Percentiles rank a stretch among this genome's conserved stretches.
Conservation (phyloP, 225 moss, liverwort and hornwort species). For the Lunularia cruciata region DNA sequence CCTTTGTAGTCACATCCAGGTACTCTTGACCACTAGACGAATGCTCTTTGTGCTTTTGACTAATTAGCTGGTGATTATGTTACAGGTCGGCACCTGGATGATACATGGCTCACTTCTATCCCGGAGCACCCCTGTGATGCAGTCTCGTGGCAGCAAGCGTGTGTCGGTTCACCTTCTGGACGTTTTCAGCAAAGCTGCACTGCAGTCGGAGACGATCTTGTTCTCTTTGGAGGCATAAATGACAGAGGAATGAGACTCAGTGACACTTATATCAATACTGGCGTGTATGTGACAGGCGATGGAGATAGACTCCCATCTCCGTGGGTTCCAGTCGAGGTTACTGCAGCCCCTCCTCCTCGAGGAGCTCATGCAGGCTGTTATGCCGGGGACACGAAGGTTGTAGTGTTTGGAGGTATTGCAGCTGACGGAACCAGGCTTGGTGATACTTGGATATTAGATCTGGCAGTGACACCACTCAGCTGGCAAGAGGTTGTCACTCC, state of each 20-base stretch:
- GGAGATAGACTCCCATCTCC: slow-evolving; percentile 35
- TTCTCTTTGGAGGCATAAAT: slow-evolving; percentile 87
- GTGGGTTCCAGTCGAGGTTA: slow-evolving; percentile 71
- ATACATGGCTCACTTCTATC: slow-evolving; percentile 75
- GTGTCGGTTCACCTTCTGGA: slow-evolving; percentile 59
- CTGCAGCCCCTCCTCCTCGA: slow-evolving; percentile 59
- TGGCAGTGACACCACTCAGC: slow-evolving; percentile 40
- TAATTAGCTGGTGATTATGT: slow-evolving; percentile 3
- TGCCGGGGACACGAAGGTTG: slow-evolving; percentile 65
- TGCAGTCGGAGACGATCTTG: slow-evolving; percentile 62
- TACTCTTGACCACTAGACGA: too few relatives aligned
- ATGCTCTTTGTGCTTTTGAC: not conserved
- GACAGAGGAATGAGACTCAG: slow-evolving; percentile 76
- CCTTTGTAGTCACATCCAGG: too few relatives aligned
- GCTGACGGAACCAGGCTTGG: slow-evolving; percentile 63
- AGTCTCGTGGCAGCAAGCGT: slow-evolving; percentile 57
- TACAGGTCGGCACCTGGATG: slow-evolving; percentile 86
- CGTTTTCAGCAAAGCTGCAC: slow-evolving; percentile 86
- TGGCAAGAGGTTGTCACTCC: slow-evolving; percentile 73
- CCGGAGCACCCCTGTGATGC: slow-evolving; percentile 54
- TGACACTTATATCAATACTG: slow-evolving; percentile 76
- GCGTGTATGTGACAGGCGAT: slow-evolving; percentile 6
- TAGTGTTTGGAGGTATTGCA: slow-evolving; percentile 83
- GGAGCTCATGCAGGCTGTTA: slow-evolving; percentile 85
- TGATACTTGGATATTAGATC: slow-evolving; percentile 81